Evolutionary conservation across 2,329 filamentous ascomycete genomes (phyloP).

Genomic region (Fusarium odoratissimum): DNA sequence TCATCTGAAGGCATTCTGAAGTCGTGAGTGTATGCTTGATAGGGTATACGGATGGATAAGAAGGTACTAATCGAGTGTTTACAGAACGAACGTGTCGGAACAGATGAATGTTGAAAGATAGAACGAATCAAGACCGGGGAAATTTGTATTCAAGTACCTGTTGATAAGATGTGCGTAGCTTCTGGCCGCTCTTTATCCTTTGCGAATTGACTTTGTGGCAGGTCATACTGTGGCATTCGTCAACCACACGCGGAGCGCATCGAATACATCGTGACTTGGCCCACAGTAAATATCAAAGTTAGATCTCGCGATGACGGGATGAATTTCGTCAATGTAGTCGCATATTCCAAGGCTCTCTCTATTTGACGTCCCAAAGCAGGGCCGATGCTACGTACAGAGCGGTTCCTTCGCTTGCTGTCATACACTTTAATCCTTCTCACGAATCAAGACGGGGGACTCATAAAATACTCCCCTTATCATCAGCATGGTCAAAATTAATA

Average conservation of each 20-base stretch:
- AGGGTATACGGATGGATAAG: not conserved
- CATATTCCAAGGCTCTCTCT: not conserved
- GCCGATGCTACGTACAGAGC: not conserved
- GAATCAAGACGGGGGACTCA: not conserved
- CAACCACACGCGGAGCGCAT: not conserved
- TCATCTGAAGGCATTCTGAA: constrained; percentile 1
- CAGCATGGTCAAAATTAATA: not conserved
- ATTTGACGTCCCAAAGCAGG: not conserved
- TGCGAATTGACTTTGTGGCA: not conserved
- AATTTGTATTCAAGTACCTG: not conserved
- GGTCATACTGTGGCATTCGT: not conserved
- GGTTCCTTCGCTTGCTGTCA: not conserved
- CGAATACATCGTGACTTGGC: not conserved
- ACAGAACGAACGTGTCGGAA: not conserved
- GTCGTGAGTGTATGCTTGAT: not conserved
- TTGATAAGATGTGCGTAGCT: not conserved
- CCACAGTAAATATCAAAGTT: not conserved
- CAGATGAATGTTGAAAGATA: not conserved
- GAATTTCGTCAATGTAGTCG: not conserved
- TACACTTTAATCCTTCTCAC: not conserved
- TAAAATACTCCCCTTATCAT: not conserved
- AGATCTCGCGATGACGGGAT: not conserved
- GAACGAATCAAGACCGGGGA: not conserved
- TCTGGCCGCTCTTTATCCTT: not conserved
- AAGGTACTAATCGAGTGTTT: not conserved